Evolutionary conservation across 2,329 filamentous ascomycete species (phyloP), one percentile per base, ranked within the genome.

Genomic region (Penicillium sp.): DNA sequence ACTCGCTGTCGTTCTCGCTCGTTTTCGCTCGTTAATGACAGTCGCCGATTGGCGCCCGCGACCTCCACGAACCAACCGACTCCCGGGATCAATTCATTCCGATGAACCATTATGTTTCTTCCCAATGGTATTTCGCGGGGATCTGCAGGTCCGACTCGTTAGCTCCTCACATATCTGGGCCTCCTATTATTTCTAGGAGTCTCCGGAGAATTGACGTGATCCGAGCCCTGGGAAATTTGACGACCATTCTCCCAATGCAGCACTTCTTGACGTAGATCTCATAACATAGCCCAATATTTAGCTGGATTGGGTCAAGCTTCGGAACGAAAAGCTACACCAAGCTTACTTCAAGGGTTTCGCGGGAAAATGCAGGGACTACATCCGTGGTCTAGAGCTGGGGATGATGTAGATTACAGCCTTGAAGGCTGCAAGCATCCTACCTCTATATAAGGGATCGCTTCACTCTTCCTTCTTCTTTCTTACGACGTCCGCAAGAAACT

Each of bases 1-100:
- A 80, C 74, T 44, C 24, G 42, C 24, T 12, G 8, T 44, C 42
- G 42, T 44, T 44, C 42, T 44, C 42, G 23, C 16, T 36, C 33
- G 33, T 9, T 36, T n/a, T 36, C n/a, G 33, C n/a, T 44, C 42
- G 42, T 44, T 44, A n/a, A 44, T 2, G 2, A 4, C 2, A 5
- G 12, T 6, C n/a, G 29, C 42, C 42, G 42, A 29, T 44, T 44
- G 42, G 42, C 18, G n/a, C 42, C 42, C 21, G 23, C 23, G n/a
- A n/a, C 42, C 28, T 8, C 24, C 13, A 29, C 42, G 23, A 44
- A 26, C 24, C 24, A 5, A 16, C 24, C n/a, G 13, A 16, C 42
- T 9, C 5, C 4, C 42, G 26, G n/a, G 42, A 44, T 18, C 24
- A 31, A 16, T 44, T 9, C 21, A 8, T 16, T 29, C n/a, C 42